phyloP scores from a whole-genome alignment of 768 basidiomycete genomes.

The Obba rivulosa region DNA sequence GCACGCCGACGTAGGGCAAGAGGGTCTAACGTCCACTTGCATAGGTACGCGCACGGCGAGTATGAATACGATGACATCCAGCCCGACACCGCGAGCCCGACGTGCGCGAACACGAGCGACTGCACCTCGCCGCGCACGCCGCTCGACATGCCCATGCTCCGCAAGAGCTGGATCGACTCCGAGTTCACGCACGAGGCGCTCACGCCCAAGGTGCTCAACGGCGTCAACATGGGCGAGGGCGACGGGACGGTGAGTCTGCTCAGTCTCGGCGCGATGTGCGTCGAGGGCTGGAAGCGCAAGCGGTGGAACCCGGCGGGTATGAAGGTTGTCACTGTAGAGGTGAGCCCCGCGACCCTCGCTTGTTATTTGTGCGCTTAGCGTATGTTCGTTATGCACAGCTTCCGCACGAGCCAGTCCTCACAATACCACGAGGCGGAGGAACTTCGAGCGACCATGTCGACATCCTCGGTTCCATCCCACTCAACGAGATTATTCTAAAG shows the following conservation, averaged over 20 bases:
- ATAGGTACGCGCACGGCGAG: conserved; percentile 66
- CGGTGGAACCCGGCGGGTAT: conserved; percentile 94
- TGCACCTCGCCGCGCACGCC: conserved; percentile 42
- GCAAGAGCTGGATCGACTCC: conserved; percentile 80
- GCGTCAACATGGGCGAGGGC: conserved; percentile 91
- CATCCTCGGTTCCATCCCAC: conserved; percentile 57
- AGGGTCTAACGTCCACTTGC: neutral
- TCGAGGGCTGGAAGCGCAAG: conserved; percentile 86
- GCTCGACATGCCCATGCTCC: conserved; percentile 49
- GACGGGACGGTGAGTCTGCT: conserved; percentile 89
- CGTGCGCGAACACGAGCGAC: conserved; percentile 40
- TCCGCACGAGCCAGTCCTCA: conserved; percentile 69
- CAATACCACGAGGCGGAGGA: conserved; percentile 83
- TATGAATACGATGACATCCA: conserved; percentile 61
- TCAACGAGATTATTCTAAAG: conserved; percentile 90
- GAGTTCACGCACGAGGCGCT: conserved; percentile 63
- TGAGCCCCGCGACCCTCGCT: conserved; percentile 26
- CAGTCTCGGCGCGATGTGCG: conserved; percentile 93
- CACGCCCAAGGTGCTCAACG: conserved; percentile 67
- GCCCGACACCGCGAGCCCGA: conserved; percentile 37
- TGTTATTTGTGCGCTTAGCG: neutral
- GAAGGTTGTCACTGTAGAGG: conserved; percentile 81
- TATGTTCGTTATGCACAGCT: conserved; percentile 37
- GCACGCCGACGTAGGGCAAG: neutral
- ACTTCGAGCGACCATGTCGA: conserved; percentile 89